Evolutionary conservation across 768 basidiomycete species (phyloP).

Genomic region (Tulasnella sp.): DNA sequence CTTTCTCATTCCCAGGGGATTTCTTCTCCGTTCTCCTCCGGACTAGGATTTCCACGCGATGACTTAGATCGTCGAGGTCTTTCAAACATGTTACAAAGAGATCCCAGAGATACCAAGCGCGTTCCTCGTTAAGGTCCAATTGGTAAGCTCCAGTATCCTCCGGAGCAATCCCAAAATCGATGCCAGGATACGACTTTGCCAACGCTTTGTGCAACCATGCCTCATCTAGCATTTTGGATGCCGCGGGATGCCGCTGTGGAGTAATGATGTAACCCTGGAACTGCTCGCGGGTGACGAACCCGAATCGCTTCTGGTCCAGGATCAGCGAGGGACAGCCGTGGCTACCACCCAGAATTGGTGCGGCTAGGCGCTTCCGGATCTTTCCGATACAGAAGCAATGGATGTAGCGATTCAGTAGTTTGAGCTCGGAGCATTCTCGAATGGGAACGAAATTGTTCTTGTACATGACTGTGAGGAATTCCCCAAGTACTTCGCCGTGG

Average conservation of each 20-base stretch:
- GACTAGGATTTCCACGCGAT: neutral
- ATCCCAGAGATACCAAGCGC: neutral
- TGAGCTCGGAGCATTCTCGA: neutral
- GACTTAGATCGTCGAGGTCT: neutral
- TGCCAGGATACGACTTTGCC: neutral
- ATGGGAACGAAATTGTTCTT: neutral
- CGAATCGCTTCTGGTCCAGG: neutral
- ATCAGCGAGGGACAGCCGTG: neutral
- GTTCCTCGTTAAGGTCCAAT: neutral
- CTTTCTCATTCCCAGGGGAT: too few relatives aligned
- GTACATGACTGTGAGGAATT: neutral
- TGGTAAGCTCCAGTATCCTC: neutral
- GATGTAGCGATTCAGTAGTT: neutral
- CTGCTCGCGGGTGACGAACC: neutral
- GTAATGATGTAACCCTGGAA: neutral
- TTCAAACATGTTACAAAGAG: neutral
- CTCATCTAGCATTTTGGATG: neutral
- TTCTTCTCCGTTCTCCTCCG: neutral
- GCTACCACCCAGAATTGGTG: neutral
- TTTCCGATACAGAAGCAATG: neutral
- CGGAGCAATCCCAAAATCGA: neutral
- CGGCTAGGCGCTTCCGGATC: neutral
- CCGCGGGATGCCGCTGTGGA: too few relatives aligned
- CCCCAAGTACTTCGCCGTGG: neutral
- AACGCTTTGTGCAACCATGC: neutral